Evolutionary conservation across 768 basidiomycete genomes (phyloP).

Genomic region (Hypsizygus marmoreus): DNA sequence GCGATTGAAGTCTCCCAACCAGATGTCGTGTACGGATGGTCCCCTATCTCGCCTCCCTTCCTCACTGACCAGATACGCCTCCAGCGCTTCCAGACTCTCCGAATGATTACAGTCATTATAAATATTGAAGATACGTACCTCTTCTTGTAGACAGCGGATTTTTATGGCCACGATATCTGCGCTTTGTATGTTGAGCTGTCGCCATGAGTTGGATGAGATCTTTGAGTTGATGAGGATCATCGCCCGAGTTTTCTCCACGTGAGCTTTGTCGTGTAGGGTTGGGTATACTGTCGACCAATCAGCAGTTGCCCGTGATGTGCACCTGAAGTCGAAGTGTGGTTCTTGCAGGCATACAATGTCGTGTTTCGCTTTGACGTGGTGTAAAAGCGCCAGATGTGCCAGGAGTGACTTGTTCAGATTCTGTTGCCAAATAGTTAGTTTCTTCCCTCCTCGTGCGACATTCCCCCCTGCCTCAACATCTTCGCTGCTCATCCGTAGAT

Average conservation of each 20-base stretch:
- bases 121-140: slow-evolving; percentile 37
- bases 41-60: not conserved
- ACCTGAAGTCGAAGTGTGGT: slow-evolving; percentile 30
- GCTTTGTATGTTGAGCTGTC: slow-evolving; percentile 17
- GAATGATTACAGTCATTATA: slow-evolving; percentile 35
- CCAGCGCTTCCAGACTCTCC: slow-evolving; percentile 15
- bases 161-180: slow-evolving; percentile 27
- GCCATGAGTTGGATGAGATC: slow-evolving; percentile 23
- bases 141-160: slow-evolving; percentile 14
- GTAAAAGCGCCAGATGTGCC: slow-evolving; percentile 18
- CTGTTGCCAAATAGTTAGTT: slow-evolving; percentile 22
- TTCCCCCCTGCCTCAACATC: too few species aligned
- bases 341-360: slow-evolving; percentile 42
- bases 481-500: too few species aligned
- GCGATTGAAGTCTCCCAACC: slow-evolving; percentile 42
- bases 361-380: slow-evolving; percentile 12
- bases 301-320: slow-evolving; percentile 15
- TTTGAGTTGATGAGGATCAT: slow-evolving; percentile 20
- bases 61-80: not conserved
- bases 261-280: not conserved
- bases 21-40: slow-evolving; percentile 8
- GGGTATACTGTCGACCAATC: slow-evolving; percentile 15
- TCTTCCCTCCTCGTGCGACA: not conserved
- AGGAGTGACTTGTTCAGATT: slow-evolving; percentile 28
- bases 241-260: slow-evolving; percentile 8